Conservation (phyloP, 108 stramenopile genomes). For the Cyclotella sp. region DNA sequence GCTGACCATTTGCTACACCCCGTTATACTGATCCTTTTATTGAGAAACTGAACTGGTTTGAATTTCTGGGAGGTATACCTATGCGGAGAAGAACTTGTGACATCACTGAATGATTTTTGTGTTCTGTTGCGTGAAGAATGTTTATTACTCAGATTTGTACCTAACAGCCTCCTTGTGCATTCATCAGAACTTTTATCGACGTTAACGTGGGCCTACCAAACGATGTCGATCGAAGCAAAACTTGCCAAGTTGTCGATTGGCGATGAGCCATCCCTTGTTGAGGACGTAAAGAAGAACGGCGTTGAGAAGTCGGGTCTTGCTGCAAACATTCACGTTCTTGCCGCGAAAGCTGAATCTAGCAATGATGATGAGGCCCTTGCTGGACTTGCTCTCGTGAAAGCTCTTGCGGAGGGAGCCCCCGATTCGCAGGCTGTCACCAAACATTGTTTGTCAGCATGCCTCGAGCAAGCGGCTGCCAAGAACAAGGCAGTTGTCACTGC, state of each 20-base stretch:
- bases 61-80: no score
- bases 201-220: neutral
- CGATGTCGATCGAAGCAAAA: constrained; percentile 83
- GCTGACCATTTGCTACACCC: no score
- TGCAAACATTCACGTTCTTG: constrained; percentile 64
- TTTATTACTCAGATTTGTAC: neutral
- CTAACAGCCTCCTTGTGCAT: neutral
- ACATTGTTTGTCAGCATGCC: constrained; percentile 73
- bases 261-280: constrained; percentile 80
- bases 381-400: constrained; percentile 74
- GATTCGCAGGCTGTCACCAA: constrained; percentile 81
- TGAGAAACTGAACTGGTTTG: no score
- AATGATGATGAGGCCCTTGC: constrained; percentile 84
- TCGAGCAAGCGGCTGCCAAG: constrained; percentile 77
- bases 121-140: no score
- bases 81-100: no score
- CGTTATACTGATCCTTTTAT: no score
- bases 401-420: constrained; percentile 73
- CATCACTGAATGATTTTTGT: no score
- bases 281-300: constrained; percentile 81
- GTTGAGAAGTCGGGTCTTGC: constrained; percentile 85
- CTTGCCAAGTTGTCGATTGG: constrained; percentile 80
- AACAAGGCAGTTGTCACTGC: constrained; percentile 65
- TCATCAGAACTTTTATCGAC: neutral
- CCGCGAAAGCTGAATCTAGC: constrained; percentile 78